phyloP scores from a whole-genome alignment of 2,329 filamentous ascomycete species.

The Tolypocladium sp. region DNA sequence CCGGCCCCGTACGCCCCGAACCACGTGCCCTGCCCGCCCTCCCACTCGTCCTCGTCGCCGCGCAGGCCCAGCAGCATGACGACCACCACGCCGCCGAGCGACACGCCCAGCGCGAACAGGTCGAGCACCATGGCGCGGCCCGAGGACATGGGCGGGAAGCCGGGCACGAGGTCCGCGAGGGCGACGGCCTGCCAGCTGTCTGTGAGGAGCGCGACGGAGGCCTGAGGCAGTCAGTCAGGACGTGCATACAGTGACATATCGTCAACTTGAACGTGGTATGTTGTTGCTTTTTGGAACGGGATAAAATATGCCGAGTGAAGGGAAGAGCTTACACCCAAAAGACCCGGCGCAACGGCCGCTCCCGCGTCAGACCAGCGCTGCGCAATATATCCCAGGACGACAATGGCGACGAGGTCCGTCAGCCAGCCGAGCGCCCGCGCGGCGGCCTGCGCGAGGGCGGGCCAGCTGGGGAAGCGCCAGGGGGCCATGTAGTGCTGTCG shows the following conservation, averaged over 20 bases:
- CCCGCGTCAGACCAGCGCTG: constrained; percentile 20
- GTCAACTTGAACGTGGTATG: no score
- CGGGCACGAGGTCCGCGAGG: constrained; percentile 14
- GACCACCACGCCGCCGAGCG: constrained; percentile 23
- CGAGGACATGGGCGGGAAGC: constrained; percentile 15
- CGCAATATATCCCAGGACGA: constrained; percentile 21
- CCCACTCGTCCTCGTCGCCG: not conserved
- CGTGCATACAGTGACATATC: no score
- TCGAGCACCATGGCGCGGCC: constrained; percentile 21
- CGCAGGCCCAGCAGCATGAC: constrained; percentile 16
- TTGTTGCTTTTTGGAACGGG: no score
- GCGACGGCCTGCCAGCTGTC: constrained; percentile 27
- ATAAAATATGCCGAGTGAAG: no score
- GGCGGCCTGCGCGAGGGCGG: constrained; percentile 11
- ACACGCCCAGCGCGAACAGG: constrained; percentile 21
- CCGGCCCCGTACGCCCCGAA: not conserved
- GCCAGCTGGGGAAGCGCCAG: constrained; percentile 1
- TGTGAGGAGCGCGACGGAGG: constrained; percentile 22
- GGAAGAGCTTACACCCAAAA: constrained; percentile 20
- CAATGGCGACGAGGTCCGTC: constrained; percentile 18
- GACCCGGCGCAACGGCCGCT: constrained; percentile 18
- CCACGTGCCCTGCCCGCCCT: not conserved
- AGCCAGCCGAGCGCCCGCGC: constrained; percentile 21
- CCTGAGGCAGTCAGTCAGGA: no score
- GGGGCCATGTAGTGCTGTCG: not conserved